Base-by-base conservation (phyloP, 352 stramenopile species). In the Phytophthora meadii region DNA sequence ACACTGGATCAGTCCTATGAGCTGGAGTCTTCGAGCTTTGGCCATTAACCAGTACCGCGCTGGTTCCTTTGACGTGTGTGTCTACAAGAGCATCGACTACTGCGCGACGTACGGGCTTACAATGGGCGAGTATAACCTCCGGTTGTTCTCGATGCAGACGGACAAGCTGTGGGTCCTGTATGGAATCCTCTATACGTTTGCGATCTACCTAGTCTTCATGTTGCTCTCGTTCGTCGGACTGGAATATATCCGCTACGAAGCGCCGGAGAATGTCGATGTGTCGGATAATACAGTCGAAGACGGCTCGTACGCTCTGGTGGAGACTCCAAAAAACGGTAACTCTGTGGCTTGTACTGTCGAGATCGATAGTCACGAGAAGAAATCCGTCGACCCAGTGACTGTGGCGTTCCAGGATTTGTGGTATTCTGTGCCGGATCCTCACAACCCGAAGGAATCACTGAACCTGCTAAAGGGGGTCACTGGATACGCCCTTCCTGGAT, bases 1-100 rank as follows among this genome's bases (percentile, higher is more conserved):
- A 1, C 84, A 87, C 62, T 88, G 68, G 63, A 66, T 87, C 36
- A 85, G 81, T 47, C 82, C 79, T 0, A 74, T 89, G 37, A 52
- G 61, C n/a, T 89, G 78, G 78, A 57, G 42, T 27, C 54, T 78
- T 7, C 59, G 66, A n/a, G 64, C 64, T n/a, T 50, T 84, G 14
- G 61, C 67, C 8, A 68, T 84, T 19, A 79, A 70, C 59, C 52
- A 85, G 51, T 85, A 78, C 50, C 30, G 66, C 5, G 42, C 61
- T 3, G 41, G 24, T 2, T 48, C 65, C 1, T 68, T 77, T 15
- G 58, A 77, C 27, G 49, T 72, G 0, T 74, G 64, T 42, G 45
- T 70, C n/a, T 81, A 74, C 41, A 50, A 78, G 27, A 55, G 42
- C 24, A 27, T 74, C 24, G 58, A 78, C 55, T 80, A 80, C 47